Evolutionary conservation across 148 eudicot genomes (phyloP).

Genomic region (Rhododendron henanense): DNA sequence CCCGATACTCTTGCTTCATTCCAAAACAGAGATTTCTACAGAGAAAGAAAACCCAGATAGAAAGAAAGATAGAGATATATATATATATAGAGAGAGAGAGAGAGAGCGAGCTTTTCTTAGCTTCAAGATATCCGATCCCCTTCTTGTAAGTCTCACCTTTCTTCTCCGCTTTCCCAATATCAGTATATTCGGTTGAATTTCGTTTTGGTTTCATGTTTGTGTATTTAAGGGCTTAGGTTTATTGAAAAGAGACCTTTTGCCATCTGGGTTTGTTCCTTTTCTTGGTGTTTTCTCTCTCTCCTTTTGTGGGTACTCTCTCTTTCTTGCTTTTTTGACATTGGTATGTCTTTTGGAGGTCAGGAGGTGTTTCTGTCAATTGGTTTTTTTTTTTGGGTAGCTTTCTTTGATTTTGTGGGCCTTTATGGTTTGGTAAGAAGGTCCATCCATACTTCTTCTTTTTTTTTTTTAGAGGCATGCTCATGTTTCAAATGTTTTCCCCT

Average conservation of each 20-base stretch:
- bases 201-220: constrained; percentile 11
- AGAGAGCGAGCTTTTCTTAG: constrained; percentile 25
- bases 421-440: not conserved
- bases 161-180: constrained; percentile 9
- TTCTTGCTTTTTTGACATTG: constrained; percentile 6
- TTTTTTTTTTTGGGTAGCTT: not conserved
- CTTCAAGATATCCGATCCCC: constrained; percentile 46
- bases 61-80: not conserved
- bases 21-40: constrained; percentile 19
- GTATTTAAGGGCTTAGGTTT: constrained; percentile 5
- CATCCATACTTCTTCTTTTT: not conserved
- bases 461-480: not conserved
- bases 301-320: constrained; percentile 5
- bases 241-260: constrained; percentile 19
- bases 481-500: not conserved
- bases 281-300: constrained; percentile 3
- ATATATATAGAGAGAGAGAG: not conserved
- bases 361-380: constrained; percentile 9
- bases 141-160: constrained; percentile 48
- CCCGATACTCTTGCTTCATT: constrained; percentile 38
- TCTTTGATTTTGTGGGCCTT: constrained; percentile 10
- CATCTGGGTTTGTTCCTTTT: constrained; percentile 26
- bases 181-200: constrained; percentile 12
- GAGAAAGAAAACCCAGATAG: constrained; percentile 1
- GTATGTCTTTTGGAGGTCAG: not conserved